Evolutionary conservation across 176 grass and related monocot species (phyloP).

Genomic region (Elymus sibiricus): DNA sequence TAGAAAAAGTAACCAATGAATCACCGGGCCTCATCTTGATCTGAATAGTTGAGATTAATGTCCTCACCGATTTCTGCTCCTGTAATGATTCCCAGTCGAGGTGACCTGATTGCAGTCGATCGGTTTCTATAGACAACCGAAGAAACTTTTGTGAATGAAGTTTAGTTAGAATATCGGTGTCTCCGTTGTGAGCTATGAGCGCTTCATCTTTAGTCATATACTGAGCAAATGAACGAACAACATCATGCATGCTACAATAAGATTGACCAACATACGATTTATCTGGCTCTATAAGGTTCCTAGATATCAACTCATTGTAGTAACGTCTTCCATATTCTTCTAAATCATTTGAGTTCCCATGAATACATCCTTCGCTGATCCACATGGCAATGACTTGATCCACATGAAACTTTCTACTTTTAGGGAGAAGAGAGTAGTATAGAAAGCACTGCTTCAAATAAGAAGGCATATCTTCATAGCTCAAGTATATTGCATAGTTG

Average conservation of each 20-base stretch:
- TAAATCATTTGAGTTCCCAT: not conserved
- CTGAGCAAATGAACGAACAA: constrained; percentile 31
- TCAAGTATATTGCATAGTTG: not conserved
- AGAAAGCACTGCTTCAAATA: not conserved
- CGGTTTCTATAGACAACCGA: not conserved
- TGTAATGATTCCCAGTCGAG: not conserved
- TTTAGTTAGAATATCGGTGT: not conserved
- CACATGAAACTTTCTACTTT: no score
- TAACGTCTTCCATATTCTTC: not conserved
- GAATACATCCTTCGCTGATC: no score
- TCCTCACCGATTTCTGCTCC: not conserved
- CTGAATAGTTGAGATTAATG: not conserved
- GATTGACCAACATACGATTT: fast-evolving
- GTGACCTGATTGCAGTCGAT: not conserved
- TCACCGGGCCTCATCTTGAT: not conserved
- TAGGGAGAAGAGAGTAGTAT: no score
- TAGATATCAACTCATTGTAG: constrained; percentile 17
- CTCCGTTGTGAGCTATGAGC: not conserved
- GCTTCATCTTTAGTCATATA: constrained; percentile 8
- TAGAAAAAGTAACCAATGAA: not conserved
- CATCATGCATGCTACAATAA: no score
- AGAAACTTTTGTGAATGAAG: not conserved
- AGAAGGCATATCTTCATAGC: not conserved
- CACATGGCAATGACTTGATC: no score
- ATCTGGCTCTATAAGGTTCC: constrained; percentile 34